Conservation (phyloP, 495 filamentous ascomycete species). For the Xylaria grammica region DNA sequence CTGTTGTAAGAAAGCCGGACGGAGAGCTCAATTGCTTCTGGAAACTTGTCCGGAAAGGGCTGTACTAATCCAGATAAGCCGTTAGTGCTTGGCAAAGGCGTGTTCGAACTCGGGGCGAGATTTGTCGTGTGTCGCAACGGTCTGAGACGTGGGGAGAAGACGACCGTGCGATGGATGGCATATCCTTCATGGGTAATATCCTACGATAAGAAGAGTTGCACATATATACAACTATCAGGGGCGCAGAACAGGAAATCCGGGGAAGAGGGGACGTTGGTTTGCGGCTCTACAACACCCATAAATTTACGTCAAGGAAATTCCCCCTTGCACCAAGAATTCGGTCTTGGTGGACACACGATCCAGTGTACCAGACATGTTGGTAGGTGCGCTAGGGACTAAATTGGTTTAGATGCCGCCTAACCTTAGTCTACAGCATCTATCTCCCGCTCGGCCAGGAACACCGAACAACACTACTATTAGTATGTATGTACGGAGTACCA, state of each 20-base stretch:
- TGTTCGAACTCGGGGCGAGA: too few species aligned
- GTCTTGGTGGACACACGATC: not conserved
- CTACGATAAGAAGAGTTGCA: not conserved
- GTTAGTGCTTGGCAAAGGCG: not conserved
- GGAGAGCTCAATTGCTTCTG: slow-evolving; percentile 8
- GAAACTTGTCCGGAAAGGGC: slow-evolving; percentile 1
- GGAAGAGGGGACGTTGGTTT: slow-evolving; percentile 10
- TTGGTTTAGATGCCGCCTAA: too few species aligned
- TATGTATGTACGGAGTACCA: too few species aligned
- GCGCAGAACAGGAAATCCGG: not conserved
- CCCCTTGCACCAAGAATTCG: too few species aligned
- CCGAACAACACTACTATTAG: too few species aligned
- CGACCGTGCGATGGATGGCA: not conserved
- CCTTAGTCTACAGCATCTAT: not conserved
- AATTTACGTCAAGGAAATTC: slow-evolving; percentile 12
- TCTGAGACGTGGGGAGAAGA: too few species aligned
- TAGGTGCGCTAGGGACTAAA: too few species aligned
- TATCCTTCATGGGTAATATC: not conserved
- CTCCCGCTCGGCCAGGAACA: not conserved
- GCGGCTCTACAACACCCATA: not conserved
- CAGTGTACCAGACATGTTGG: too few species aligned
- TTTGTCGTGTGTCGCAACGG: too few species aligned
- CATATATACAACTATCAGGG: not conserved
- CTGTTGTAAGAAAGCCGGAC: not conserved
- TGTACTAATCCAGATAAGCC: not conserved